These are phyloP conservation scores for Dendryphion nanum DNA, from an alignment of 2,329 filamentous ascomycete genomes.

Conservation along the genomic window DNA sequence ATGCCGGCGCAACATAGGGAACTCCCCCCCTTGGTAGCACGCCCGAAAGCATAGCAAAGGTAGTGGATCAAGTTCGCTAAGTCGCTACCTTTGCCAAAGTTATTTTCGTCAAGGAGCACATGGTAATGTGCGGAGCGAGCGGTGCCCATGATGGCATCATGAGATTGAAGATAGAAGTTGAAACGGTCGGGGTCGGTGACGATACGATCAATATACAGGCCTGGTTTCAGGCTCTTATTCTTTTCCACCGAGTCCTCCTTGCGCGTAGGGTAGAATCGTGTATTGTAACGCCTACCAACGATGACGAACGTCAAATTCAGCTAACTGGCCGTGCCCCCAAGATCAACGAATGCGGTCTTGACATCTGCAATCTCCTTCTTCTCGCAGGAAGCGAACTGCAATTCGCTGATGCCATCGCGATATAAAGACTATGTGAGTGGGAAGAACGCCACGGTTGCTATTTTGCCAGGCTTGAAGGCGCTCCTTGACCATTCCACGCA, in stretches of 20 bases:
- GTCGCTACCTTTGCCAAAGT: not conserved
- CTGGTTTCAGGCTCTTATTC: slow-evolving; percentile 21
- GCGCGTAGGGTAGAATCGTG: slow-evolving; percentile 37
- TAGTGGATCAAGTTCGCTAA: slow-evolving; percentile 18
- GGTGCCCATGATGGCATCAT: slow-evolving; percentile 27
- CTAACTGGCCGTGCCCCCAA: too few species aligned
- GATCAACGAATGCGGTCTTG: too few species aligned
- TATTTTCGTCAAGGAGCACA: slow-evolving; percentile 25
- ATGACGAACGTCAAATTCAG: slow-evolving; percentile 2
- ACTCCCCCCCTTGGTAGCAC: slow-evolving; percentile 28
- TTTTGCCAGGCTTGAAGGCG: slow-evolving; percentile 4
- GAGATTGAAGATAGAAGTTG: slow-evolving; percentile 35
- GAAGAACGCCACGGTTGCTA: too few species aligned
- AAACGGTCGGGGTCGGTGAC: slow-evolving; percentile 20
- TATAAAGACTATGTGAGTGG: too few species aligned
- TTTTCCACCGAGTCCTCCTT: not conserved
- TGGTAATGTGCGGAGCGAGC: slow-evolving; percentile 31
- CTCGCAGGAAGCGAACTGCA: too few species aligned
- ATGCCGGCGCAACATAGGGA: slow-evolving; percentile 37
- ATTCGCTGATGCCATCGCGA: slow-evolving; percentile 20
- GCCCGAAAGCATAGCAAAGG: slow-evolving; percentile 38
- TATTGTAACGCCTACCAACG: slow-evolving; percentile 42
- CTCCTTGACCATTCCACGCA: slow-evolving; percentile 20
- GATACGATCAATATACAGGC: slow-evolving; percentile 22
- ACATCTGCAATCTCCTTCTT: too few species aligned